Evolutionary conservation across 495 filamentous ascomycete genomes (phyloP).

Genomic region (Tuber microsphaerosporum): DNA sequence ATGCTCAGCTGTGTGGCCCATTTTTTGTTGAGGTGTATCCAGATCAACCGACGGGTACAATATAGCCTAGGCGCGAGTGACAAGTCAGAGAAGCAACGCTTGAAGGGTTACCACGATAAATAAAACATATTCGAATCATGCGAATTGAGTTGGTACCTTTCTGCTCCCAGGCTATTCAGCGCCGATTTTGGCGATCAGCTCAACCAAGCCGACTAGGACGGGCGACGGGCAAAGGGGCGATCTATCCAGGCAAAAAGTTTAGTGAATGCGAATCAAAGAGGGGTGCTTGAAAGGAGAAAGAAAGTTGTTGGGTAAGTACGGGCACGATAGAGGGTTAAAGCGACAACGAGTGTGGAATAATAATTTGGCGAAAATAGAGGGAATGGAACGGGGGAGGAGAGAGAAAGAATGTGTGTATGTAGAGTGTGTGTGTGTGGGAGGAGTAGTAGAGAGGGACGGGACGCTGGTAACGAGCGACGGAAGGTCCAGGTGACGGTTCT

Average conservation of each 20-base stretch:
- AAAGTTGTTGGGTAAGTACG: not conserved
- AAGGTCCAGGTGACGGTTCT: conserved; percentile 35
- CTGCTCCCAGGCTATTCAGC: conserved; percentile 32
- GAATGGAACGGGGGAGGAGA: conserved; percentile 16
- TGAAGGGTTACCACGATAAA: conserved; percentile 13
- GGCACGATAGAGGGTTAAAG: conserved; percentile 5
- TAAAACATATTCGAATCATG: not conserved
- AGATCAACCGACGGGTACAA: conserved; percentile 19
- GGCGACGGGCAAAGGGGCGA: conserved; percentile 11
- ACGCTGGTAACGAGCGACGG: conserved; percentile 30
- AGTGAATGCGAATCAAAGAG: conserved; percentile 24
- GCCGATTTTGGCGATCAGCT: conserved; percentile 10
- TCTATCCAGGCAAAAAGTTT: conserved; percentile 32
- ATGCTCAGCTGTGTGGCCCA: conserved; percentile 30
- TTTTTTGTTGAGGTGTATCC: conserved; percentile 20
- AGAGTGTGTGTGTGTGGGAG: conserved; percentile 24
- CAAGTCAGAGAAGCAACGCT: conserved; percentile 27
- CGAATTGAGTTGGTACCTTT: conserved; percentile 37
- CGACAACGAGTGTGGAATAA: conserved; percentile 20
- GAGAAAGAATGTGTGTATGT: conserved; percentile 17
- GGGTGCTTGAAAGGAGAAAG: conserved; percentile 7
- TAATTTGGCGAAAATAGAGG: conserved; percentile 7
- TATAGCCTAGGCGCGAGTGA: conserved; percentile 25
- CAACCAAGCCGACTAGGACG: conserved; percentile 1
- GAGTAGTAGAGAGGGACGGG: conserved; percentile 22